Base-by-base conservation (phyloP, 2,329 filamentous ascomycete species). In the Trichoderma guizhouense region DNA sequence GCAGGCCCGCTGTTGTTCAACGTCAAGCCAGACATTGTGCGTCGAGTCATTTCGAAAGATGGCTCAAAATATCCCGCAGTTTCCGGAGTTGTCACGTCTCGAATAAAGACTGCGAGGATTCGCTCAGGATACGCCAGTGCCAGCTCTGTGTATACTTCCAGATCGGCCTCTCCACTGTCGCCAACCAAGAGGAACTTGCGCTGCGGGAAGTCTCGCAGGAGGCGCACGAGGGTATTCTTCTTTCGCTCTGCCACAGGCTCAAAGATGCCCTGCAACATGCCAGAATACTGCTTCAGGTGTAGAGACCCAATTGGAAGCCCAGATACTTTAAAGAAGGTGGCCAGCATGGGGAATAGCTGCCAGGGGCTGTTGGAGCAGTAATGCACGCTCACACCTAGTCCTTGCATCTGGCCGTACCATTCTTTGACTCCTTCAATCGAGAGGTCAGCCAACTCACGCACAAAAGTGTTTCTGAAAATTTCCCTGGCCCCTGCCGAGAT, bases 361-460 rank as follows among this genome's bases (percentile, higher is more conserved):
- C 97, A 99, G 0, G 96, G 96, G 65, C 95, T 97, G 81, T 99
- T 99, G n/a, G 96, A 99, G 75, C 97, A 97, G 80, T 99, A 99
- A 79, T 99, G 97, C 67, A 99, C 88, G 76, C 91, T 89, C 28
- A 98, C 95, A 21, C 95, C 94, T 83, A 95, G 89, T 24, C 90
- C 86, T 51, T 92, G 87, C 82, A 99, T 86, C 24, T 86, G 86
- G 43, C 86, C 89, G 79, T 98, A 99, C 95, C 96, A 98, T 74
- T 97, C 93, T 72, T 86, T 89, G 24, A 98, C 95, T 2, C 96
- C 96, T 18, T 94, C 91, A 26, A 99, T 90, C 0, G 90, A 94
- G 60, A 98, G 85, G 73, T 95, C 94, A 3, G 83, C 86, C 1
- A 98, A 84, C 58, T 98, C 94, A 11, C 95, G 91, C 68, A 98